Evolutionary conservation across 257 asterid genomes (phyloP).

Genomic region (Nicotiana knightiana): DNA sequence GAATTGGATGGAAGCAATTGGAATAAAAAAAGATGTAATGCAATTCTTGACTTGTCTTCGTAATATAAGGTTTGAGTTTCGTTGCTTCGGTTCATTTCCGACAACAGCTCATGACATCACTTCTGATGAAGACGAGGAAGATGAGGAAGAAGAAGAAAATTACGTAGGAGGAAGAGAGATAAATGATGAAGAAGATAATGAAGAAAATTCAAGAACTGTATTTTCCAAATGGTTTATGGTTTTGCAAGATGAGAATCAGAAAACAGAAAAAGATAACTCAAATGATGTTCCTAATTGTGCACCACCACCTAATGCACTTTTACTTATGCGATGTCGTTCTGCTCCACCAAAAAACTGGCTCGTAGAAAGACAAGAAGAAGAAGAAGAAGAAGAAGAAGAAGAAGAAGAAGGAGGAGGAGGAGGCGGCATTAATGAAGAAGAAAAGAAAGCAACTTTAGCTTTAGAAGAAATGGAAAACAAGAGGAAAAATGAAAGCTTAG

Average conservation of each 20-base stretch:
- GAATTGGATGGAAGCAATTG: constrained; percentile 62
- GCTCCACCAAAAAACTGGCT: constrained; percentile 84
- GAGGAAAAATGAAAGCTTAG: constrained; percentile 25
- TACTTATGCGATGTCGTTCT: constrained; percentile 85
- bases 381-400: constrained; percentile 15
- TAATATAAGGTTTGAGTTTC: constrained; percentile 59
- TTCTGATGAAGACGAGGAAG: constrained; percentile 62
- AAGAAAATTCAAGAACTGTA: constrained; percentile 36
- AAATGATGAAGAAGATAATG: constrained; percentile 16
- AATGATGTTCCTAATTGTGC: constrained; percentile 12
- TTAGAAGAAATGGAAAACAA: constrained; percentile 18
- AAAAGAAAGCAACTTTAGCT: neutral
- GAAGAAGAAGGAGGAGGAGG: constrained; percentile 10
- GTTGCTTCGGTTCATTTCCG: constrained; percentile 70
- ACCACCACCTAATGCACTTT: constrained; percentile 63
- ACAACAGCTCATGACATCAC: constrained; percentile 38
- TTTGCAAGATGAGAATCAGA: constrained; percentile 44
- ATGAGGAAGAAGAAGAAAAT: constrained; percentile 15
- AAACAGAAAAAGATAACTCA: neutral
- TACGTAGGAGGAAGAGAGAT: neutral
- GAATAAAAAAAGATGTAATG: constrained; percentile 74
- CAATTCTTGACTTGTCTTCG: constrained; percentile 73
- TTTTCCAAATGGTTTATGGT: constrained; percentile 90
- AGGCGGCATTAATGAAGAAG: constrained; percentile 2
- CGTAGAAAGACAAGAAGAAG: constrained; percentile 36